Evolutionary conservation across 805 yeast genomes (phyloP), one percentile per base, ranked within the genome.

Genomic region (Komagataella pastoris): DNA sequence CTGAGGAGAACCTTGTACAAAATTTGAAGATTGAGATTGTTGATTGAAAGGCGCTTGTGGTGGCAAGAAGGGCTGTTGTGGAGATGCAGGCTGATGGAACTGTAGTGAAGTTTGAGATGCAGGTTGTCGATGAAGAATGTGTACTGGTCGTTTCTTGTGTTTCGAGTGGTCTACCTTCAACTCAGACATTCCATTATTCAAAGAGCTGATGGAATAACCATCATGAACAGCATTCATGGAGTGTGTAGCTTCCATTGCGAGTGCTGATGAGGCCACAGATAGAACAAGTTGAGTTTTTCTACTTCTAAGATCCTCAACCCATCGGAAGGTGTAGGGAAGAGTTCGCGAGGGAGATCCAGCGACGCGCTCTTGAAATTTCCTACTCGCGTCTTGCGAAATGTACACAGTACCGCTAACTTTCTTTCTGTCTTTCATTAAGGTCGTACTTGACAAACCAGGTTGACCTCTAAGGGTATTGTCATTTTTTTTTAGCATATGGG

Each of bases 401-500:
- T 30, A 30, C n/a, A 30, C n/a, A 30, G 12, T 30, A 10, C 40
- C 14, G 12, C 40, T 47, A 17, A 47, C 30, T 47, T 18, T 47
- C 24, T 47, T 18, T 23, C 48, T 23, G 17, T 17, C 17, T 3
- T 21, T 2, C 23, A 21, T 21, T 21, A 36, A 18, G 36, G 17
- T 19, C 18, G 7, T 24, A 17, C 23, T 10, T 12, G 48, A 46
- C 8, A n/a, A 17, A 18, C 17, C 18, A 8, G 12, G 14, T 17
- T 44, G 17, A 19, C 47, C 47, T 46, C 21, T 10, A 46, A n/a
- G 14, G 53, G 7, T 50, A 24, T 3, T 10, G 24, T 30, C 40
- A 30, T 30, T 30, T 30, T 30, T 24, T 7, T 30, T 45, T 17
- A 47, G 47, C 48, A 8, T 7, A 86, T 88, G 96, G 96, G 96